These are phyloP conservation scores for Lipomyces orientalis DNA, from an alignment of 805 yeast genomes.

Conservation along the genomic window DNA sequence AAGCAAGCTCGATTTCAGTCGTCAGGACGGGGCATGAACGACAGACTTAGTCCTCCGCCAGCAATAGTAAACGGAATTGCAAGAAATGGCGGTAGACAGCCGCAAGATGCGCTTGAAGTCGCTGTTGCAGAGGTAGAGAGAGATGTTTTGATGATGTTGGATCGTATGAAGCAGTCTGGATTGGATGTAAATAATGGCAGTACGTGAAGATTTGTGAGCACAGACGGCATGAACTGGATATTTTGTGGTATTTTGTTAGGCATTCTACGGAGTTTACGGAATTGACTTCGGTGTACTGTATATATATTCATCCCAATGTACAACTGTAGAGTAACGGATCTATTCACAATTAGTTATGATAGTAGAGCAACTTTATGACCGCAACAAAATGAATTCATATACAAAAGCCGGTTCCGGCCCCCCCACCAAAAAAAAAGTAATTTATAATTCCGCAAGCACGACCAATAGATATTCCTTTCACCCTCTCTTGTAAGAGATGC, in stretches of 20 bases:
- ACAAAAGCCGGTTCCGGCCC: not conserved
- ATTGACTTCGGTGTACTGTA: not conserved
- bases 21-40: not conserved
- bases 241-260: not conserved
- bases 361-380: not conserved
- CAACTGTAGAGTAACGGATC: not conserved
- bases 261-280: not conserved
- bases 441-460: not conserved
- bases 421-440: not conserved
- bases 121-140: slow-evolving; percentile 11
- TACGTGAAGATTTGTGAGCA: not conserved
- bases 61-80: not conserved
- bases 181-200: not conserved
- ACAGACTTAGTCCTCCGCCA: not conserved
- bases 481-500: not conserved
- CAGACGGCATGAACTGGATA: too few species aligned
- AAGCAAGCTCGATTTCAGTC: slow-evolving; percentile 9
- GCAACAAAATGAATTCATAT: not conserved
- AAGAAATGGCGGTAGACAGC: not conserved
- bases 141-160: slow-evolving; percentile 16
- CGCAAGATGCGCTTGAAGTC: slow-evolving; percentile 15
- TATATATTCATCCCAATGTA: not conserved
- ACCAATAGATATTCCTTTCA: not conserved
- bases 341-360: not conserved
- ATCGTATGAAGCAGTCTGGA: slow-evolving; percentile 20